Evolutionary conservation across 345 rosid genomes (phyloP).

Genomic region (Noccaea bulbosa): DNA sequence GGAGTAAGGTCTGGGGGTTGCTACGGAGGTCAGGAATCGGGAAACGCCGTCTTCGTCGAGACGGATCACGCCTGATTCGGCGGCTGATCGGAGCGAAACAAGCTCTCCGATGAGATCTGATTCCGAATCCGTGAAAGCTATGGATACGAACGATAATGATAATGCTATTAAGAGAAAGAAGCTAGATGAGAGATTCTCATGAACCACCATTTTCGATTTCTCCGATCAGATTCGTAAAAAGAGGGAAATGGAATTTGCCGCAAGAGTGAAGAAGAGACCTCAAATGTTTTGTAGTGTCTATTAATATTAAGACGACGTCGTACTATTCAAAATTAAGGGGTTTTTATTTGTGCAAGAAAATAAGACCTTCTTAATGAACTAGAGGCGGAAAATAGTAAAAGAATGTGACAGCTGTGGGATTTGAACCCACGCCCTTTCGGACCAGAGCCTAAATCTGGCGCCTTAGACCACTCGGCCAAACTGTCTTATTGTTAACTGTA

Average conservation of each 20-base stretch:
- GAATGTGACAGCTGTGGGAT: conserved; percentile 88
- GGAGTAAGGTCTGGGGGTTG: conserved; percentile 69
- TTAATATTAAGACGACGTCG: conserved; percentile 6
- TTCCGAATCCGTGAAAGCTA: conserved; percentile 23
- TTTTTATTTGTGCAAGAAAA: not conserved
- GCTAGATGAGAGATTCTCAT: not conserved
- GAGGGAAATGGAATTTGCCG: conserved; percentile 7
- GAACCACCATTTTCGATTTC: not conserved
- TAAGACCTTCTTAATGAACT: not conserved
- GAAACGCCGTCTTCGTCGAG: conserved; percentile 61
- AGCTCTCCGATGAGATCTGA: conserved; percentile 58
- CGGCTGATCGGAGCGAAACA: conserved; percentile 63
- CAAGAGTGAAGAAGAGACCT: not conserved
- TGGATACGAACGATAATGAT: not conserved
- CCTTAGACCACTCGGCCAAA: conserved; percentile 99
- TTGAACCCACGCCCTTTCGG: conserved; percentile 99
- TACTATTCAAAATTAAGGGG: not conserved
- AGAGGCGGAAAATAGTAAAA: not conserved
- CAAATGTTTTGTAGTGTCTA: not conserved
- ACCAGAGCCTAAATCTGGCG: conserved; percentile 99
- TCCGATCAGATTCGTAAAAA: not conserved
- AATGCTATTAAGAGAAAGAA: conserved; percentile 37
- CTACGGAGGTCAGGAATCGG: conserved; percentile 67
- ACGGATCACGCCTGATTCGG: conserved; percentile 69
- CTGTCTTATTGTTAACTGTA: conserved; percentile 30